A percentile compares a stretch with the other conserved stretches of the same genome.
Conservation (phyloP, 495 filamentous ascomycete genomes). For the Cercophora sp. region DNA sequence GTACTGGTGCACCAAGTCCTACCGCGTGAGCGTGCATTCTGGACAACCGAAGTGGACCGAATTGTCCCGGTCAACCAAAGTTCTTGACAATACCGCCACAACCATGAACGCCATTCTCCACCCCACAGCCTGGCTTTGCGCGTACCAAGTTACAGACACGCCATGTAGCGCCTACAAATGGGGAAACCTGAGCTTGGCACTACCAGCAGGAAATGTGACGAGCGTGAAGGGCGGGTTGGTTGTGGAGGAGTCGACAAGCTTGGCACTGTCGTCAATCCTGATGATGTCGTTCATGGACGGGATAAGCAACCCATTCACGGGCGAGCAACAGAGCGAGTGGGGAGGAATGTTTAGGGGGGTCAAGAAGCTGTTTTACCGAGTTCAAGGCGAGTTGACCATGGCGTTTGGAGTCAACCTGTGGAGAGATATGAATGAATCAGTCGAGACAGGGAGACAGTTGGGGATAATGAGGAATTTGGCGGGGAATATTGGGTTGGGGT, state of each 20-base stretch:
- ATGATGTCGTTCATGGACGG: slow-evolving; percentile 1
- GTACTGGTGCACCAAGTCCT: slow-evolving; percentile 6
- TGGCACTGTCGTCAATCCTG: not conserved
- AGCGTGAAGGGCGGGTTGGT: not conserved
- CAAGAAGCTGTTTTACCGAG: not conserved
- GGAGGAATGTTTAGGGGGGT: slow-evolving; percentile 3
- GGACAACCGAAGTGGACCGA: not conserved
- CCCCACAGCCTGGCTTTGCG: not conserved
- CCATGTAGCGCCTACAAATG: not conserved
- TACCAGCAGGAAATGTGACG: not conserved
- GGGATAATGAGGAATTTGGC: not conserved
- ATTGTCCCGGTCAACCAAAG: not conserved
- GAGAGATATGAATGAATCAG: not conserved
- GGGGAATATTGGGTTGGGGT: not conserved
- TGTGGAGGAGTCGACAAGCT: not conserved
- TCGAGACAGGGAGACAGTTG: not conserved
- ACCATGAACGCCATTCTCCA: not conserved
- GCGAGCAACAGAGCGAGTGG: too few species aligned
- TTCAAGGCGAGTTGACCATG: slow-evolving; percentile 2
- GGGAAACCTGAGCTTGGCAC: slow-evolving; percentile 3
- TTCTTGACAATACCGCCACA: not conserved
- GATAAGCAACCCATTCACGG: not conserved
- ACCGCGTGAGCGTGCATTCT: not conserved
- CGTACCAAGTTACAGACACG: not conserved
- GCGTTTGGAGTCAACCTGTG: slow-evolving; percentile 5